Evolutionary conservation across 306 rosid species (phyloP), one percentile per base, ranked within the genome.

Genomic region (Quercus bicolor): DNA sequence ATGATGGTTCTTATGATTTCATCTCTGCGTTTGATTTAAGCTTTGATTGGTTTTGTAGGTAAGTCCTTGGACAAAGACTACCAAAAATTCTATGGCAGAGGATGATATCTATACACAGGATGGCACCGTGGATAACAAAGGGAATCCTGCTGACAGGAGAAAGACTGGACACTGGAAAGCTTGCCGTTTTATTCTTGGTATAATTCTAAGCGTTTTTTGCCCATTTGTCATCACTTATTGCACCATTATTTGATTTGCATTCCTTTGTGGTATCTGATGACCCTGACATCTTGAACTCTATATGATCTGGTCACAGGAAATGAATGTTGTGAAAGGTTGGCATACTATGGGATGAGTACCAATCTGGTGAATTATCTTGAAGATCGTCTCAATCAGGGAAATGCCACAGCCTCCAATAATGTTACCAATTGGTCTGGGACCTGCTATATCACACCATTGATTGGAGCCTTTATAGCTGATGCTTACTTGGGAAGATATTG

Each of bases 381-480:
- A 45, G 66, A 59, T 9, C 94, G 88, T 43, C 93, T 89, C 75
- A 80, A 81, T 70, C 86, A 86, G 80, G 94, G 92, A 73, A 94
- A 85, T 75, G 84, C 69, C 10, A 20, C 89, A 0, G 98, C 98
- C 12, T 85, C 94, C 19, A 94, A 85, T 24, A 89, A 66, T 78
- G 93, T 90, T 31, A 90, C 92, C 24, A 92, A 87, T n/a, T 89
- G 95, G 97, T 84, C 96, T 0, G 98, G 97, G 73, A 92, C 98
- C 23, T 91, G 98, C 83, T 94, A 90, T 69, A 11, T 84, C 77
- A 94, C 98, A 9, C 98, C 98, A 11, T 80, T 94, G 85, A 77
- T 92, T 59, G 98, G 98, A 77, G 98, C 98, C 66, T 94, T 94
- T 88, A 75, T 94, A 8, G 97, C 98, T 77, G 98, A 94, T 85